Base-by-base conservation (phyloP, 2,329 filamentous ascomycete species). In the Esteya vermicola region DNA sequence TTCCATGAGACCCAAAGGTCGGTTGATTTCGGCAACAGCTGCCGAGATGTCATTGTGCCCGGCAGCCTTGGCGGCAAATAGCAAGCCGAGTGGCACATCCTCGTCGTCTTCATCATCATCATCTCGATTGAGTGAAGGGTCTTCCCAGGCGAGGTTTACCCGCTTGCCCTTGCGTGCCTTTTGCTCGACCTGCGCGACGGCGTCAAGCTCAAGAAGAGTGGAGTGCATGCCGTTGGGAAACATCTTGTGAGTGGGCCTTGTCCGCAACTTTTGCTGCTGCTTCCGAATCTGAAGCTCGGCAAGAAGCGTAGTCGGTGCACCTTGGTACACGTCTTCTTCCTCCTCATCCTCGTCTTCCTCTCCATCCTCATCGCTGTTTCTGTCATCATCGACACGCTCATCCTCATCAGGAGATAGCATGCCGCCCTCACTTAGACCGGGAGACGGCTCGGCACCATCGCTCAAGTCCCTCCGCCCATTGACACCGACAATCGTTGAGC, bases 201-300 rank as follows among this genome's bases (percentile, higher is more conserved):
- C 82, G 53, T 98, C 89, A 49, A 96, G 72, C 54, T 98, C 78
- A 1, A 98, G 67, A 4, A 98, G 68, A 0, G 91, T 98, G 13
- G 84, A 84, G 47, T 91, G 85, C 70, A 93, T 79, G n/a, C 85
- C 88, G 40, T 81, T 78, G 18, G 81, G 79, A 49, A 67, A 67
- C 3, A 61, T 59, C 33, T 69, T 74, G 25, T 72, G 67, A 19
- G 78, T 69, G 13, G 81, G 81, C 19, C 78, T 73, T 23, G 80
- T 91, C 27, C 91, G 78, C 45, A 78, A 68, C 57, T 85, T 88
- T 51, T 93, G 80, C 50, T 94, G 83, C 44, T 84, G 78, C 56
- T 98, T 96, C 38, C 91, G 81, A 47, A 93, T 63, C 55, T 95
- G 85, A 8, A 98, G 66, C 56, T 98, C 91, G 0, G 91, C 91